phyloP scores from a whole-genome alignment of 2,329 filamentous ascomycete species.

The Tothia fuscella region DNA sequence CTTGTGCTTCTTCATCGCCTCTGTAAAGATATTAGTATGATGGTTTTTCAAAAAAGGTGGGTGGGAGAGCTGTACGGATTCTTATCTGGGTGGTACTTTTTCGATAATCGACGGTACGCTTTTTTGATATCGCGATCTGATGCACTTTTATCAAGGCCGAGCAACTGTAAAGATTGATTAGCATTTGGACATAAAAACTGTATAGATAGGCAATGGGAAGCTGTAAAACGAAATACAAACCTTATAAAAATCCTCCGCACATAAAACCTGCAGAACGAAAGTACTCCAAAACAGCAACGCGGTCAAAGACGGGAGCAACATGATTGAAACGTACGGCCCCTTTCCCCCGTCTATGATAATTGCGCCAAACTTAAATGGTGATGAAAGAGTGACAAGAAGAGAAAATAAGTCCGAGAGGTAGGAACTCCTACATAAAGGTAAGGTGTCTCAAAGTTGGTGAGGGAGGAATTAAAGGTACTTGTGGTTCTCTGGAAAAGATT shows the following conservation, averaged over 20 bases:
- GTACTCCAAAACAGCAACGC: not conserved
- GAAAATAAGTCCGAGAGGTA: constrained; percentile 1
- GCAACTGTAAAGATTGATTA: constrained; percentile 42
- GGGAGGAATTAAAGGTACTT: no score
- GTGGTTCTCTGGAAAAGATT: no score
- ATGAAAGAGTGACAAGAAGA: constrained; percentile 21
- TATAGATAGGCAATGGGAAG: not conserved
- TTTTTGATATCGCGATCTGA: constrained; percentile 84
- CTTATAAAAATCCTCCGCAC: constrained; percentile 66
- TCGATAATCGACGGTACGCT: constrained; percentile 82
- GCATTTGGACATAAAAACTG: not conserved
- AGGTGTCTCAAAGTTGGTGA: no score
- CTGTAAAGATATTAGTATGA: constrained; percentile 32
- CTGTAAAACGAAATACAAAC: constrained; percentile 28
- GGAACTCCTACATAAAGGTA: no score
- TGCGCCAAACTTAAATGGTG: constrained; percentile 45
- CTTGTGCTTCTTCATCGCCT: constrained; percentile 63
- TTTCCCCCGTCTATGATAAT: no score
- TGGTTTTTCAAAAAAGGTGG: not conserved
- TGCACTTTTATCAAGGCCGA: constrained; percentile 68
- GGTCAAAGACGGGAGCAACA: not conserved
- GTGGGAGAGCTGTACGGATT: constrained; percentile 73
- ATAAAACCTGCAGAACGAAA: constrained; percentile 30
- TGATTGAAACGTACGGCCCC: no score
- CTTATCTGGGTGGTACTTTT: constrained; percentile 96